phyloP scores from a whole-genome alignment of 345 rosid species.

The Crucihimalaya himalaica region DNA sequence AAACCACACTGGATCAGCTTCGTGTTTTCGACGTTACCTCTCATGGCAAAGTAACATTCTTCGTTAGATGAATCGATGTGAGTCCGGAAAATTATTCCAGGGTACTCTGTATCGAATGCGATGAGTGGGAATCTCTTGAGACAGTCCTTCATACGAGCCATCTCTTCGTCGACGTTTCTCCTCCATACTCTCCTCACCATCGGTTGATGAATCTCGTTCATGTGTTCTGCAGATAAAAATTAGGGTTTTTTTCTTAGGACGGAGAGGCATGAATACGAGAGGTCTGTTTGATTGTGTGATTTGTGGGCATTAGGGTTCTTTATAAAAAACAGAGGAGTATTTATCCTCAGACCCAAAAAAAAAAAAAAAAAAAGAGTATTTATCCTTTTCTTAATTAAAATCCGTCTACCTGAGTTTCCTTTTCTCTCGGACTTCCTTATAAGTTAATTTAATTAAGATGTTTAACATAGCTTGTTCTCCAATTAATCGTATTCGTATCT shows the following conservation, averaged over 20 bases:
- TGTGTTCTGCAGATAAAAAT: not conserved
- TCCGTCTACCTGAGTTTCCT: slow-evolving; percentile 14
- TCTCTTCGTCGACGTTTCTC: slow-evolving; percentile 17
- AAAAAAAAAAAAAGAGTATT: not conserved
- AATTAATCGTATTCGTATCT: slow-evolving; percentile 27
- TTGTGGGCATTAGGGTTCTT: slow-evolving; percentile 26
- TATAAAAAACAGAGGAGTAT: not conserved
- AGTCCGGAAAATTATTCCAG: not conserved
- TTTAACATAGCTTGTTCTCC: slow-evolving; percentile 25
- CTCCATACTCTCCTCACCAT: slow-evolving; percentile 17
- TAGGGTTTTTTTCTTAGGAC: slow-evolving; percentile 21
- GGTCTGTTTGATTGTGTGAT: slow-evolving; percentile 14
- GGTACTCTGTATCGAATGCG: slow-evolving; percentile 37
- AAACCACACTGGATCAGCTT: slow-evolving; percentile 36
- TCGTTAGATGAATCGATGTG: not conserved
- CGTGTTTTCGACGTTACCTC: slow-evolving; percentile 22
- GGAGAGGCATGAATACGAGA: slow-evolving; percentile 25
- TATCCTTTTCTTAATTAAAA: not conserved
- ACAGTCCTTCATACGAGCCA: not conserved
- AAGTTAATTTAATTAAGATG: not conserved
- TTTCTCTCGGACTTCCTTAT: not conserved
- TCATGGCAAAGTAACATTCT: not conserved
- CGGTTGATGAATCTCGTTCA: slow-evolving; percentile 17
- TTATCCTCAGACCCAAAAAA: too few relatives aligned
- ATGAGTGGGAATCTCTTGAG: slow-evolving; percentile 12